phyloP scores from a whole-genome alignment of 179 eudicot genomes.

The Beta corolliflora region DNA sequence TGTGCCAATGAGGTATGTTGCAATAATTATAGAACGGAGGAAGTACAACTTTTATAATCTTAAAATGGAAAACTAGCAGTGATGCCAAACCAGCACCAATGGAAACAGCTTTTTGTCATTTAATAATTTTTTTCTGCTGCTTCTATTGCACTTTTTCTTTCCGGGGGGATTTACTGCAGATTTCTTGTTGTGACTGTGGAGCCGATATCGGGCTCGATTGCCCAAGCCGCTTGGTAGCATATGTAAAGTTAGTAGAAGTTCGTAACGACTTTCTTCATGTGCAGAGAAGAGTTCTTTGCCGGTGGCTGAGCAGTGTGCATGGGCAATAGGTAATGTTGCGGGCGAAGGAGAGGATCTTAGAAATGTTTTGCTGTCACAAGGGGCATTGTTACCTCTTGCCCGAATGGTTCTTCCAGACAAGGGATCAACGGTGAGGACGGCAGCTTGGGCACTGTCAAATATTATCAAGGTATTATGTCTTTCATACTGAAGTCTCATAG shows the following conservation, averaged over 20 bases:
- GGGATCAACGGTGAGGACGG: slow-evolving; percentile 91
- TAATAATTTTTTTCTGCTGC: not conserved
- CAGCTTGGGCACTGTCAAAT: slow-evolving; percentile 98
- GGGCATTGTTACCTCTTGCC: slow-evolving; percentile 88
- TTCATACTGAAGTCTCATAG: not conserved
- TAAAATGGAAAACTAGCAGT: not conserved
- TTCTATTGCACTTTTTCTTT: not conserved
- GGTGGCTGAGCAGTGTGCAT: slow-evolving; percentile 98
- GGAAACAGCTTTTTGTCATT: not conserved
- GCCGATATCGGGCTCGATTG: not conserved
- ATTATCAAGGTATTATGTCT: slow-evolving; percentile 73
- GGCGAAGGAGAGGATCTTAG: slow-evolving; percentile 97
- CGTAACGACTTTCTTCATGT: not conserved
- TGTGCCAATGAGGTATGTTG: no score
- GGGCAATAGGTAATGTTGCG: slow-evolving; percentile 99
- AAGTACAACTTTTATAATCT: not conserved
- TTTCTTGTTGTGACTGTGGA: not conserved
- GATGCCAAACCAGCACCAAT: not conserved
- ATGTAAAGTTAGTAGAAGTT: not conserved
- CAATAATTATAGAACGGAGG: no score
- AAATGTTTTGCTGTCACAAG: slow-evolving; percentile 77
- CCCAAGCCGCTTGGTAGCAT: not conserved
- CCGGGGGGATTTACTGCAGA: not conserved
- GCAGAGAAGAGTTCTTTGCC: slow-evolving; percentile 79
- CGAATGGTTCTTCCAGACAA: slow-evolving; percentile 93